Base-by-base conservation (phyloP, 2,329 filamentous ascomycete genomes). In the Monosporascus sp. region DNA sequence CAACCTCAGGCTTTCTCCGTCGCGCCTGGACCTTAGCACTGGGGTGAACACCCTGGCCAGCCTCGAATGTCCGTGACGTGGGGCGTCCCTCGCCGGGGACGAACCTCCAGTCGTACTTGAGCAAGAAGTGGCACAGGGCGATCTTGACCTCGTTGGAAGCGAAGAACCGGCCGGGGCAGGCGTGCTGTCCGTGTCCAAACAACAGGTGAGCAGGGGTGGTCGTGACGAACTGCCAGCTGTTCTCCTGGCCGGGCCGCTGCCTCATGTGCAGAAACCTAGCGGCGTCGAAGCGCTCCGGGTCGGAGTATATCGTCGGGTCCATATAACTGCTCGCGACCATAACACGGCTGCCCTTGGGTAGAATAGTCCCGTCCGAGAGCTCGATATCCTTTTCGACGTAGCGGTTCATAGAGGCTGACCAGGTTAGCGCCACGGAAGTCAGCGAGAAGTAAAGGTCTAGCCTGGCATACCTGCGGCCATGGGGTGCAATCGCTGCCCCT, bases 151-250 rank as follows among this genome's bases (percentile, higher is more conserved):
- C 65, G 48, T 69, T 68, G 8, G 61, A 61, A 2, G 69, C 70
- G 60, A 73, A 63, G 55, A 64, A 64, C 17, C 62, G 53, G 5
- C 61, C 62, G 2, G 66, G 65, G 51, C 66, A 69, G 5, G 72
- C 72, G 50, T 75, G 71, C 39, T 66, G 64, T 6, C 73, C 73
- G 55, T 75, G 66, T 6, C 74, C 74, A 53, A 75, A 76, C 15
- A 55, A 53, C 35, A 69, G 57, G 27, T 65, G 62, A 2, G 68
- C 60, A 7, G 66, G 53, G 6, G 53, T 65, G 2, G 70, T 71
- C 14, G 69, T 68, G 14, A 71, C 71, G 48, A 70, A 69, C 55
- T 73, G 70, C 62, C 67, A 66, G 43, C 61, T 58, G 55, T 67
- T 58, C 56, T 66, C 67, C 48, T 66, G 62, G 1, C 66, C 66